Conservation (phyloP, 306 rosid genomes). For the Rosa persica region DNA sequence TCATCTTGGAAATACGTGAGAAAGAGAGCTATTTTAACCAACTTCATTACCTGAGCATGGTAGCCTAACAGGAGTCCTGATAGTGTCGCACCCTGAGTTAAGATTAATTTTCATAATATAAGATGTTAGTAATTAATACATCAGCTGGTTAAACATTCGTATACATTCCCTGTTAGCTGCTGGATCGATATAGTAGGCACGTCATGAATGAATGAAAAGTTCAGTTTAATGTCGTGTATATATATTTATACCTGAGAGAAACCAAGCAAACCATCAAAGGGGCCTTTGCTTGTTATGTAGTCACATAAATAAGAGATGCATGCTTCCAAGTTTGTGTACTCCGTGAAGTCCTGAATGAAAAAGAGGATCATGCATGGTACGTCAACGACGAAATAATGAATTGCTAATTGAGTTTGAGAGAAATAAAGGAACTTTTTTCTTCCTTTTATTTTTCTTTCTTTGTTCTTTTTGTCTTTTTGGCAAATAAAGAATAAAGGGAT, state of each 20-base stretch:
- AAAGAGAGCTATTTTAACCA: background rate
- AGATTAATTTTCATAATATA: background rate
- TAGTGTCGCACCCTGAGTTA: conserved; percentile 65
- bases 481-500: background rate
- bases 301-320: conserved; percentile 65
- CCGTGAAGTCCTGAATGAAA: conserved; percentile 59
- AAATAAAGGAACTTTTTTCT: no score
- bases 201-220: background rate
- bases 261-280: conserved; percentile 79
- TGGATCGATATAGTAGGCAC: background rate
- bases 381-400: background rate
- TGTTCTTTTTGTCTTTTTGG: no score
- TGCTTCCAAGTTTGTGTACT: conserved; percentile 75
- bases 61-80: conserved; percentile 70
- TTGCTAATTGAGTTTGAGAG: background rate
- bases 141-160: background rate
- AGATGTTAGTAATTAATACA: background rate
- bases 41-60: conserved; percentile 59
- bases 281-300: conserved; percentile 78
- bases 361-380: background rate
- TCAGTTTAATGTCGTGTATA: background rate
- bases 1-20: background rate
- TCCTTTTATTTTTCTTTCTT: no score
- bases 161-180: background rate
- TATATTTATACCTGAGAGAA: conserved; percentile 60